A percentile compares a stretch with the other conserved stretches of the same genome.
These are phyloP conservation scores for Cryoendolithus antarcticus DNA, from an alignment of 2,329 filamentous ascomycete species.

Conservation along the genomic window DNA sequence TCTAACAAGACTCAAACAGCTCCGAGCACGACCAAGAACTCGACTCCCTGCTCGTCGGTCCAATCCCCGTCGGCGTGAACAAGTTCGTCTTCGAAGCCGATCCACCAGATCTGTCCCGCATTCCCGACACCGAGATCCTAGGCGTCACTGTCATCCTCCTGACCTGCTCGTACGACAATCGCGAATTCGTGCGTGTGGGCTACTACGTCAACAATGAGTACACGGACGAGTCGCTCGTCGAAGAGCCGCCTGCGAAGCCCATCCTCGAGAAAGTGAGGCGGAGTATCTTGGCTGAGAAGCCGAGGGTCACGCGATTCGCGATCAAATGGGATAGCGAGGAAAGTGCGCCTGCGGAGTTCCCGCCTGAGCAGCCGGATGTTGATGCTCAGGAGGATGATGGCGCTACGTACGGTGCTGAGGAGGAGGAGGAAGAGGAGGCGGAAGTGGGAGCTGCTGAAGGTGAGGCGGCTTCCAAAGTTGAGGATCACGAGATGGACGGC, in stretches of 20 bases:
- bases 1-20: constrained; percentile 32
- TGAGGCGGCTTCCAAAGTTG: constrained; percentile 36
- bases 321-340: constrained; percentile 99
- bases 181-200: constrained; percentile 94
- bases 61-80: constrained; percentile 95
- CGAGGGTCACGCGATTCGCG: constrained; percentile 88
- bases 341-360: constrained; percentile 88
- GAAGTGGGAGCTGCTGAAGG: constrained; percentile 41
- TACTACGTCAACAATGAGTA: constrained; percentile 99
- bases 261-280: constrained; percentile 83
- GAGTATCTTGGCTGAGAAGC: constrained; percentile 93
- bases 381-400: constrained; percentile 73
- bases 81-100: constrained; percentile 98
- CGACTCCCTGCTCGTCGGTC: constrained; percentile 88
- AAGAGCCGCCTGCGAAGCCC: constrained; percentile 83
- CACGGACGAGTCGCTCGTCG: constrained; percentile 75
- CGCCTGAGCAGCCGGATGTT: constrained; percentile 93
- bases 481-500: constrained; percentile 66
- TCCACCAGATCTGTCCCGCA: constrained; percentile 76
- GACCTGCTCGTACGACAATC: constrained; percentile 88
- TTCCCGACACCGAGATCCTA: constrained; percentile 88
- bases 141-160: constrained; percentile 95
- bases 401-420: constrained; percentile 81
- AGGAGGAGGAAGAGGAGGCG: constrained; percentile 54
- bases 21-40: constrained; percentile 98